Evolutionary conservation across 1,284 basidiomycete genomes (phyloP).

Genomic region (Melampsora medusae): DNA sequence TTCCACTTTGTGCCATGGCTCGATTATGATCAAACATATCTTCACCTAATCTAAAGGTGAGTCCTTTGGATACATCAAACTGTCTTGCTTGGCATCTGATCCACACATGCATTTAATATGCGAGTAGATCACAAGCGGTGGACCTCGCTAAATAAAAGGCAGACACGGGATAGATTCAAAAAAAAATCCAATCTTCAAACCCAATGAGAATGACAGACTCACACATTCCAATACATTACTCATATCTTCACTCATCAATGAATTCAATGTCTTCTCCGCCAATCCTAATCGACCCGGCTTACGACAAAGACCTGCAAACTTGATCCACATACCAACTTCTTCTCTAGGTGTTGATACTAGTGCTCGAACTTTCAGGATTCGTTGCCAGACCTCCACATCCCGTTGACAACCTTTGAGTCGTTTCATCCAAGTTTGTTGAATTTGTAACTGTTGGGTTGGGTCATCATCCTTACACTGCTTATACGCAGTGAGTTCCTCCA

Average conservation of each 20-base stretch:
- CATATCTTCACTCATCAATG: constrained; percentile 67
- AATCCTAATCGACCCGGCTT: constrained; percentile 81
- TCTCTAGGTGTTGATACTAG: constrained; percentile 90
- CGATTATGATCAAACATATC: constrained; percentile 69
- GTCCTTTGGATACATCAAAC: constrained; percentile 76
- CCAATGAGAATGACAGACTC: not conserved
- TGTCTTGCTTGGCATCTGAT: constrained; percentile 72
- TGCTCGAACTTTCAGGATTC: constrained; percentile 91
- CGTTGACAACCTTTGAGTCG: constrained; percentile 94
- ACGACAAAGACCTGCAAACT: constrained; percentile 82
- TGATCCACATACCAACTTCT: constrained; percentile 96
- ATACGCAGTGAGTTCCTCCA: constrained; percentile 96
- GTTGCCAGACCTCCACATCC: constrained; percentile 98
- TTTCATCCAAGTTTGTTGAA: constrained; percentile 67
- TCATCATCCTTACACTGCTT: constrained; percentile 85
- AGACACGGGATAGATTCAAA: not conserved
- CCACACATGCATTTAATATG: constrained; percentile 98
- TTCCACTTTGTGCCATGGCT: constrained; percentile 53
- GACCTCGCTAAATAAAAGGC: constrained; percentile 65
- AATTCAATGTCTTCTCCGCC: constrained; percentile 96
- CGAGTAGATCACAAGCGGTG: constrained; percentile 94
- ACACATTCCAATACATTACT: constrained; percentile 47
- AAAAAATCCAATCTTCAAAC: not conserved
- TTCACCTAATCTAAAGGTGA: constrained; percentile 70
- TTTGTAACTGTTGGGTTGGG: constrained; percentile 75